Conservation (phyloP, 2,329 filamentous ascomycete species). For the Alternaria gansuensis region DNA sequence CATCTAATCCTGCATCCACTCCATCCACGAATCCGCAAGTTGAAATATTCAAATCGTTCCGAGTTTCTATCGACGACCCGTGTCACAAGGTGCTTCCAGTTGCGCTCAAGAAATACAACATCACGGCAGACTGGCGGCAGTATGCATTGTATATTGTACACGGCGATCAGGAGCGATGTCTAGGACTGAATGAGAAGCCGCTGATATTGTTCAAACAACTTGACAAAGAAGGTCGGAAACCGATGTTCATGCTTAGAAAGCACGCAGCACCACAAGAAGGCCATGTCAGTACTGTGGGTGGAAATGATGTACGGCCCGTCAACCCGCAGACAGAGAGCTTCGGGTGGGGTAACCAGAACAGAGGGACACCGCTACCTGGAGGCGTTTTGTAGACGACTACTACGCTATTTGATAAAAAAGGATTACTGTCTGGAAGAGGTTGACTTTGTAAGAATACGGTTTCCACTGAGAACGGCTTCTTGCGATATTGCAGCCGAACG, state of each 20-base stretch:
- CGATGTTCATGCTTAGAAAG: slow-evolving; percentile 96
- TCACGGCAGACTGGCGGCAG: slow-evolving; percentile 96
- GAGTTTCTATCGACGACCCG: slow-evolving; percentile 96
- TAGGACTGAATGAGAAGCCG: slow-evolving; percentile 91
- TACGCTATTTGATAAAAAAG: neutral
- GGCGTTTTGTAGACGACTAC: slow-evolving; percentile 31
- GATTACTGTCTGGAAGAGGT: slow-evolving; percentile 5
- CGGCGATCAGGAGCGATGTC: slow-evolving; percentile 94
- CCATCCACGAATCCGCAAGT: slow-evolving; percentile 65
- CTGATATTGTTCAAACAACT: slow-evolving; percentile 96
- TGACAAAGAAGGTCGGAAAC: slow-evolving; percentile 95
- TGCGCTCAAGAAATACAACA: slow-evolving; percentile 96
- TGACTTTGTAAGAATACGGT: slow-evolving; percentile 14
- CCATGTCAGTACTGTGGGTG: slow-evolving; percentile 53
- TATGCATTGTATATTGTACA: slow-evolving; percentile 99
- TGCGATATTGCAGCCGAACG: neutral
- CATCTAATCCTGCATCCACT: slow-evolving; percentile 34
- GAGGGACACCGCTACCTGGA: slow-evolving; percentile 39
- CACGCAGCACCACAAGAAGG: slow-evolving; percentile 65
- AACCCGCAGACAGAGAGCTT: slow-evolving; percentile 33
- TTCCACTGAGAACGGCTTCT: neutral
- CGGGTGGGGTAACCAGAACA: slow-evolving; percentile 37
- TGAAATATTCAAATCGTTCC: slow-evolving; percentile 99
- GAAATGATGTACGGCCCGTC: slow-evolving; percentile 44
- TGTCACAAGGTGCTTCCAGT: slow-evolving; percentile 97